Evolutionary conservation across 768 basidiomycete species (phyloP).

Genomic region (Leccinellum luteum): DNA sequence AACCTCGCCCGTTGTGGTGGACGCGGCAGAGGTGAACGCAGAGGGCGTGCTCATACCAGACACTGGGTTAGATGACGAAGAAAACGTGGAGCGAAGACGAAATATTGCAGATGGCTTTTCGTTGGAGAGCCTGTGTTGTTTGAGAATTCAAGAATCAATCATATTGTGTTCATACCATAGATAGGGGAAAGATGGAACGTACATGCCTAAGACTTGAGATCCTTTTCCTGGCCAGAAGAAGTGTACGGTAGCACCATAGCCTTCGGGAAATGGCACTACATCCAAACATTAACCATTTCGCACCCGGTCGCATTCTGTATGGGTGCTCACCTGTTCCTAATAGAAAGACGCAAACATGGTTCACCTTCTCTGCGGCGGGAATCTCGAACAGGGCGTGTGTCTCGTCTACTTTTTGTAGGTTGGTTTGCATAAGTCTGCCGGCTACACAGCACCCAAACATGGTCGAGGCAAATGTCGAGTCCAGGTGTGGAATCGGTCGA

Average conservation of each 20-base stretch:
- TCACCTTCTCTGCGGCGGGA: conserved; percentile 65
- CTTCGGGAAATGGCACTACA: conserved; percentile 75
- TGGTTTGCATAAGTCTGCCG: conserved; percentile 75
- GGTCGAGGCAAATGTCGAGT: background rate
- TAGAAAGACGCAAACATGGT: conserved; percentile 84
- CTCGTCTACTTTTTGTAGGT: conserved; percentile 77
- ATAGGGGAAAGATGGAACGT: conserved; percentile 25
- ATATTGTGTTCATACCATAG: background rate
- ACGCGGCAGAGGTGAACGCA: conserved; percentile 30
- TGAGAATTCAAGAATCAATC: background rate
- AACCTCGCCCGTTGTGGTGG: conserved; percentile 43
- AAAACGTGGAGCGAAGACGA: conserved; percentile 68
- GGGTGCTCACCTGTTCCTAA: conserved; percentile 63
- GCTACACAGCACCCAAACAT: conserved; percentile 86
- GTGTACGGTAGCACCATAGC: conserved; percentile 82
- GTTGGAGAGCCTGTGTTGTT: conserved; percentile 67
- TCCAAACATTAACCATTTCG: background rate
- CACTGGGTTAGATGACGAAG: conserved; percentile 32
- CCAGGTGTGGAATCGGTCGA: background rate
- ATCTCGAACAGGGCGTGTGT: conserved; percentile 82
- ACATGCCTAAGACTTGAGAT: conserved; percentile 85
- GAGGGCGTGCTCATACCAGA: conserved; percentile 32
- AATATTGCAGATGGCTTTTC: conserved; percentile 90
- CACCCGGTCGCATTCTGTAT: background rate
- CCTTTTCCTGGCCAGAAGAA: conserved; percentile 86